Percentiles rank a stretch among this genome's conserved stretches.
phyloP scores from a whole-genome alignment of 2,329 filamentous ascomycete species.

The Fusarium decemcellulare region DNA sequence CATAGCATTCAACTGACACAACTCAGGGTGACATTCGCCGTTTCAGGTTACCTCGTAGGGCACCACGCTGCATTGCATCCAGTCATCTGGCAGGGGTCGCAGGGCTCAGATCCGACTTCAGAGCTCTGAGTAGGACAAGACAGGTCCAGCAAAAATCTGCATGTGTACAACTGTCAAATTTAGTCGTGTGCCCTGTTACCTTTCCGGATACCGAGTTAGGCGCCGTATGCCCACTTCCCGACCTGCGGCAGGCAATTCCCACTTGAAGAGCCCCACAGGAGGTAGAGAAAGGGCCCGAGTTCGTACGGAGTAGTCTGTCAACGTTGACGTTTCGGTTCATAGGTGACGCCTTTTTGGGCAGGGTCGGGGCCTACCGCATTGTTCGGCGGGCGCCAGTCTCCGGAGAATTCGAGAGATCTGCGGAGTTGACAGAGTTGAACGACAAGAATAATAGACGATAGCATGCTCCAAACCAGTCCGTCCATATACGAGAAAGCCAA shows the following conservation, averaged over 20 bases:
- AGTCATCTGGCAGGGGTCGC: background rate
- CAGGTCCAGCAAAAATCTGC: background rate
- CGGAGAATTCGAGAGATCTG: background rate
- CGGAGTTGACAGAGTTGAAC: slow-evolving; percentile 7
- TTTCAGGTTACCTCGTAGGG: slow-evolving; percentile 3
- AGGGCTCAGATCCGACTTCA: too few relatives aligned
- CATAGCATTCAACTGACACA: background rate
- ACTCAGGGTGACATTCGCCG: background rate
- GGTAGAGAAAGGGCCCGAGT: background rate
- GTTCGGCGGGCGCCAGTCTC: background rate
- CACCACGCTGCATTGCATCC: background rate
- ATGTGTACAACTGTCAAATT: background rate
- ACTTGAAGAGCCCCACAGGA: slow-evolving; percentile 10
- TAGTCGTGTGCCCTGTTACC: background rate
- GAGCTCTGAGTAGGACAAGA: background rate
- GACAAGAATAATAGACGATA: background rate
- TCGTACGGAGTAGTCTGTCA: background rate
- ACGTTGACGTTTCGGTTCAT: background rate
- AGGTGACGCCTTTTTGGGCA: background rate
- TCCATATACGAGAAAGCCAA: background rate
- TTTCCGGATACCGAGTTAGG: background rate
- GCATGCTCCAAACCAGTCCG: background rate
- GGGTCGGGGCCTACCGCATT: background rate
- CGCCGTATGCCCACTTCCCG: background rate
- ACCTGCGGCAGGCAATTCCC: slow-evolving; percentile 9